Percentiles rank a stretch among this genome's conserved stretches.
These are phyloP conservation scores for Solanum phureja DNA, from an alignment of 257 asterid species.

Conservation along the genomic window DNA sequence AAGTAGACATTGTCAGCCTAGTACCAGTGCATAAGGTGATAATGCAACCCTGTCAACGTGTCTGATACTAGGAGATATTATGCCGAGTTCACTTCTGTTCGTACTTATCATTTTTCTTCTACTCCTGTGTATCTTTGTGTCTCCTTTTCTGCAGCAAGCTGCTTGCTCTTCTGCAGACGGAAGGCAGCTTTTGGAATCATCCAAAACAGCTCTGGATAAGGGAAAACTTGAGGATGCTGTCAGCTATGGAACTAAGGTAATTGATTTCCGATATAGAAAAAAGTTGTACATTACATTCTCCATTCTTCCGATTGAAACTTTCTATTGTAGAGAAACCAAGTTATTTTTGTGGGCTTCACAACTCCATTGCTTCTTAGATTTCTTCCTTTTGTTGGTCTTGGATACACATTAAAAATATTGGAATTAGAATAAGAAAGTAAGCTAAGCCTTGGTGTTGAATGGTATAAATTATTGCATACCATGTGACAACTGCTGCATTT, in stretches of 20 bases:
- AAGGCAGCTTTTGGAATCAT: slow-evolving; percentile 78
- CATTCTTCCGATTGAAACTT: neutral
- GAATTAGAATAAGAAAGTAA: neutral
- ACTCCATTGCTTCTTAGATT: neutral
- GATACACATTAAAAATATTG: neutral
- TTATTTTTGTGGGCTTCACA: neutral
- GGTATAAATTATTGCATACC: neutral
- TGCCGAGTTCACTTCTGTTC: neutral
- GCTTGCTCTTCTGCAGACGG: slow-evolving; percentile 98
- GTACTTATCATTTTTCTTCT: neutral
- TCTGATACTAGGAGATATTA: neutral
- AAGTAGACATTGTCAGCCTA: slow-evolving; percentile 73
- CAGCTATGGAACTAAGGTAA: slow-evolving; percentile 86
- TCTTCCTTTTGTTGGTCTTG: neutral
- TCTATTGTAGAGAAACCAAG: neutral
- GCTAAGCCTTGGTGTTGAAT: neutral
- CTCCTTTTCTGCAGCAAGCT: slow-evolving; percentile 53
- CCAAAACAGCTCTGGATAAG: slow-evolving; percentile 94
- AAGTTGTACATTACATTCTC: neutral
- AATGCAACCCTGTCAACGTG: neutral
- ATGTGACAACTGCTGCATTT: neutral
- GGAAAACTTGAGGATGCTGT: slow-evolving; percentile 98
- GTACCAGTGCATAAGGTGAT: slow-evolving; percentile 88
- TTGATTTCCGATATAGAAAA: neutral
- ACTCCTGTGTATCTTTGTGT: neutral